Conservation (phyloP, 1,284 basidiomycete species). For the Malassezia psittaci region DNA sequence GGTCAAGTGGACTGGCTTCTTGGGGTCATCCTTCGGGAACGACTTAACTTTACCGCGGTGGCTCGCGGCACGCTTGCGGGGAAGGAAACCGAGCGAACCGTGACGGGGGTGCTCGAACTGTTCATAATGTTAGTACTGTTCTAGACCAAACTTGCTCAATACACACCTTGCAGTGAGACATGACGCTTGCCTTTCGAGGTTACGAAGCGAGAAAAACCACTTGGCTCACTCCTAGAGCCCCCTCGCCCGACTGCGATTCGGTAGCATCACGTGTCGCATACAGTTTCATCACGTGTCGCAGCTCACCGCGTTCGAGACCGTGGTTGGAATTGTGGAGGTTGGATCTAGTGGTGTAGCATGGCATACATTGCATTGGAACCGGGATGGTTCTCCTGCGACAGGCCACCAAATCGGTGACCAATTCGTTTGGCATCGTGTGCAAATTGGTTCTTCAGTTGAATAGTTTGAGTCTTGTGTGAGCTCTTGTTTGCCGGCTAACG, state of each 20-base stretch:
- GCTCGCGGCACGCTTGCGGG: constrained; percentile 47
- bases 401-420: constrained; percentile 18
- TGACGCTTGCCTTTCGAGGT: constrained; percentile 18
- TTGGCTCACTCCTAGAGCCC: no score
- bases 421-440: constrained; percentile 6
- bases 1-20: constrained; percentile 97
- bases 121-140: constrained; percentile 4
- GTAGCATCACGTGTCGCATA: constrained; percentile 7
- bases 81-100: constrained; percentile 47
- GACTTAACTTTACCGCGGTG: constrained; percentile 47
- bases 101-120: constrained; percentile 48
- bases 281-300: background rate
- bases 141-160: background rate
- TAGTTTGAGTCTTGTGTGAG: background rate
- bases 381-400: background rate
- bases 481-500: background rate
- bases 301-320: background rate
- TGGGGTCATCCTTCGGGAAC: constrained; percentile 79
- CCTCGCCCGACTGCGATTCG: no score
- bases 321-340: no score
- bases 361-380: constrained; percentile 10
- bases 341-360: background rate
- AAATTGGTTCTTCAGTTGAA: background rate
- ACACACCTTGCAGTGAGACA: constrained; percentile 22
- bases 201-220: constrained; percentile 15